phyloP scores from a whole-genome alignment of 805 yeast species.

The Starmerella riodocensis region DNA sequence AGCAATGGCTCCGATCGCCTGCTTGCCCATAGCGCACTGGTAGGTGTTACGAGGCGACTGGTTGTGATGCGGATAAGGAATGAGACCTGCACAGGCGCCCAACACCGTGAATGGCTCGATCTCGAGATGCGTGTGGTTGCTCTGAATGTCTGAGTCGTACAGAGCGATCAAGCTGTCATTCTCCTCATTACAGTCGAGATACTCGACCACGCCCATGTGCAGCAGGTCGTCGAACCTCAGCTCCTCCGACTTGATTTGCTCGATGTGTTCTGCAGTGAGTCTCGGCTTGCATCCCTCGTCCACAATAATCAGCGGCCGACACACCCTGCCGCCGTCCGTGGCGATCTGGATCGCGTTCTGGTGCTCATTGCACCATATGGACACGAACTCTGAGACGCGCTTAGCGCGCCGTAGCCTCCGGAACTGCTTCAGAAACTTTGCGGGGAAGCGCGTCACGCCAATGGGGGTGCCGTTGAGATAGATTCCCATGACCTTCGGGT shows the following conservation, averaged over 20 bases:
- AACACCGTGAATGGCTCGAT: conserved; percentile 87
- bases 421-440: conserved; percentile 65
- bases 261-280: conserved; percentile 61
- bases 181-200: conserved; percentile 93
- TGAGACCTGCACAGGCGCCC: conserved; percentile 86
- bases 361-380: conserved; percentile 78
- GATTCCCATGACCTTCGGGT: conserved; percentile 67
- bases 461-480: conserved; percentile 87
- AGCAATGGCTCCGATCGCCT: conserved; percentile 98
- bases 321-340: conserved; percentile 96
- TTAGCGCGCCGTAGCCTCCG: conserved; percentile 74
- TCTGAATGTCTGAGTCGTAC: conserved; percentile 52
- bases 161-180: conserved; percentile 87
- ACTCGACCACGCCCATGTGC: conserved; percentile 76
- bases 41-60: conserved; percentile 87
- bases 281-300: conserved; percentile 48
- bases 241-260: conserved; percentile 47
- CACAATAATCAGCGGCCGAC: conserved; percentile 89
- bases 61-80: conserved; percentile 86
- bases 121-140: conserved; percentile 67
- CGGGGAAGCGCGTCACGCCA: conserved; percentile 80
- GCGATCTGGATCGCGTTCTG: conserved; percentile 94
- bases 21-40: conserved; percentile 96
- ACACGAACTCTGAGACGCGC: conserved; percentile 74
- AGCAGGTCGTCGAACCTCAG: conserved; percentile 88